Evolutionary conservation across 1,139 yeast species (phyloP).

Genomic region (Magnusiomyces tetraspermus): DNA sequence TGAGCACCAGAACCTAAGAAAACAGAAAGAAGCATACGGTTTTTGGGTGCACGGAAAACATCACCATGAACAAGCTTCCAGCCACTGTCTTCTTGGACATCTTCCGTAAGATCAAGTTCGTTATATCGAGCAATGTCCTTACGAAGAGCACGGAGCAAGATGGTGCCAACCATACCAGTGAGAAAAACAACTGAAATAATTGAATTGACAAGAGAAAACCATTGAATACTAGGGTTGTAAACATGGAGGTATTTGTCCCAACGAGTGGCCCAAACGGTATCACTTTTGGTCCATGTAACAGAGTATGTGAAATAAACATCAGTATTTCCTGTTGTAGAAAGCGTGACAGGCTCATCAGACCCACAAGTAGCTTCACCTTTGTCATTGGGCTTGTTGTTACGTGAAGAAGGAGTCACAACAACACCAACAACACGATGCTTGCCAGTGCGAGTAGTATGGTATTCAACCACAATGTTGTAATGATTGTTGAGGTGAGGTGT

Average conservation of each 20-base stretch:
- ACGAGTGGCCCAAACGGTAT: conserved; percentile 92
- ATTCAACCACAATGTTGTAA: conserved; percentile 67
- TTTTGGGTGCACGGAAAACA: conserved; percentile 77
- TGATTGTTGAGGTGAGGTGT: conserved; percentile 67
- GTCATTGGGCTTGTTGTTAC: conserved; percentile 38
- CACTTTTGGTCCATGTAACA: conserved; percentile 55
- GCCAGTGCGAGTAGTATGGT: conserved; percentile 63
- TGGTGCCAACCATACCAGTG: conserved; percentile 70
- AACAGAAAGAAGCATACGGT: conserved; percentile 63
- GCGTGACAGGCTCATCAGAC: conserved; percentile 22
- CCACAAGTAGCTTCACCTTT: conserved; percentile 31
- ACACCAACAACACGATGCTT: conserved; percentile 87
- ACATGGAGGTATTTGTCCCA: conserved; percentile 96
- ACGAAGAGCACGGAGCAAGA: conserved; percentile 68
- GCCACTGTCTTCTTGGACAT: conserved; percentile 86
- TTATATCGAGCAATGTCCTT: conserved; percentile 83
- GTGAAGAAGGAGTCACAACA: conserved; percentile 59
- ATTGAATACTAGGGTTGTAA: conserved; percentile 85
- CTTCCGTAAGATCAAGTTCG: conserved; percentile 72
- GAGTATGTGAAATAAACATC: conserved; percentile 54
- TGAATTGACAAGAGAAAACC: conserved; percentile 86
- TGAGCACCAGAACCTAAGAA: conserved; percentile 86
- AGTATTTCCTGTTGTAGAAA: conserved; percentile 31
- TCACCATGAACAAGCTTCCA: conserved; percentile 97
- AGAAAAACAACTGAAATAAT: conserved; percentile 69